These are phyloP conservation scores for Rhodomyrtus tomentosa DNA, from an alignment of 345 rosid species.

Conservation along the genomic window DNA sequence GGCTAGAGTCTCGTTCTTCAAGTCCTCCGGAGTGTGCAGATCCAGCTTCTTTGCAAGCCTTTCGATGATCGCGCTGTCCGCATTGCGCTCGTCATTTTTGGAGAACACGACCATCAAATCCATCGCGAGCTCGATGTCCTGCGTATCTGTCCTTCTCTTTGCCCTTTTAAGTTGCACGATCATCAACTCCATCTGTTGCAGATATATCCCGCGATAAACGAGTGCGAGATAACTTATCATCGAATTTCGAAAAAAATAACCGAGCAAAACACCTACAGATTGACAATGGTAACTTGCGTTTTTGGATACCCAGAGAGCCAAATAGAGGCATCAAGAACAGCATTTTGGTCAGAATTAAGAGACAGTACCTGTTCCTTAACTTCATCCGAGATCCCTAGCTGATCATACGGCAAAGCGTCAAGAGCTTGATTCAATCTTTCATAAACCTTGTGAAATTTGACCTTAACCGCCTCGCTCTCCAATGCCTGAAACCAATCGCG, in stretches of 20 bases:
- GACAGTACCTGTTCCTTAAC: constrained; percentile 41
- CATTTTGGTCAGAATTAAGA: neutral
- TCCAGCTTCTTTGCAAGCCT: constrained; percentile 72
- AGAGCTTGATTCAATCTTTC: constrained; percentile 39
- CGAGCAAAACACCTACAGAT: neutral
- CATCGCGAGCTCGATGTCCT: constrained; percentile 74
- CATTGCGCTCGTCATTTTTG: constrained; percentile 41
- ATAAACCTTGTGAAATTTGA: constrained; percentile 31
- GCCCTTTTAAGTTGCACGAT: constrained; percentile 37
- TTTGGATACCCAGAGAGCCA: neutral
- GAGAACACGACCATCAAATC: constrained; percentile 70
- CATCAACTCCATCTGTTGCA: constrained; percentile 40
- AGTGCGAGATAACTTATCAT: neutral
- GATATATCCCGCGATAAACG: neutral
- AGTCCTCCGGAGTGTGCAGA: constrained; percentile 35
- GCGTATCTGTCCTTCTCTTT: constrained; percentile 61
- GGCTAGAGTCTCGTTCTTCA: constrained; percentile 48
- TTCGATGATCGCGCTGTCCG: constrained; percentile 58
- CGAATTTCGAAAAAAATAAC: neutral
- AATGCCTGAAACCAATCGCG: constrained; percentile 32
- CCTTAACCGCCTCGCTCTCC: constrained; percentile 39
- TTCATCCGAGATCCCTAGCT: constrained; percentile 45
- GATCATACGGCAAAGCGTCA: constrained; percentile 28
- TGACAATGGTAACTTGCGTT: neutral
- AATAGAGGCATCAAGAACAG: neutral